Base-by-base conservation (phyloP, 371 early-diverging fungal genomes). In the Blakeslea trispora region DNA sequence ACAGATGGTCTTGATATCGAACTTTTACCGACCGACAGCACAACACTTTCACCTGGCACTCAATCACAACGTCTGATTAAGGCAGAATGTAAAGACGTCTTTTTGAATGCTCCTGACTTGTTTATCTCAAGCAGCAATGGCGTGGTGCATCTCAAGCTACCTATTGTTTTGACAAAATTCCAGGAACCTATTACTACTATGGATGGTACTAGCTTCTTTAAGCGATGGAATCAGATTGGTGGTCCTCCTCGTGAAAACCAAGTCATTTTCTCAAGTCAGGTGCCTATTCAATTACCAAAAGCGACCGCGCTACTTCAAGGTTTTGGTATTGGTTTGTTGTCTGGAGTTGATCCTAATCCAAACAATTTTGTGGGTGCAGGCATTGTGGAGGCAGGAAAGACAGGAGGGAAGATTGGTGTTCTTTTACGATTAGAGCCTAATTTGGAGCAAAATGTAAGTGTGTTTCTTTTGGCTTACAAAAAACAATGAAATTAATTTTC, bases 161-260 rank as follows among this genome's bases (percentile, higher is more conserved):
- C 99, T 0, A 71, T 95, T 5, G 74, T 83, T 3, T 57, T 93
- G 22, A 79, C 90, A 13, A 94, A 94, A 52, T 98, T 98, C 69
- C 81, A 92, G 61, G 90, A 91, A 32, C 92, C 94, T 1, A 90
- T 95, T 11, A 75, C 74, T 14, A 73, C 68, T 10, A 84, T 98
- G 66, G 64, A 84, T 19, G 82, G 87, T 7, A 54, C 72, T n/a
- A 95, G 93, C 71, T 98, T 95, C 70, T 94, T 96, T 63, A 74
- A 81, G 18, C 84, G 97, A 21, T 98, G 99, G 99, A 90, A 89
- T 65, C 97, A 96, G 71, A 90, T 98, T 58, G 96, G 93, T 17
- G 94, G 91, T 0, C 68, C 89, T 5, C 90, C 91, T 15, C 81
- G 90, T 17, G 96, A 95, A 63, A 77, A 71, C 19, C 92, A 91